Base-by-base conservation (phyloP, 2,329 filamentous ascomycete species). In the Passalora sequoiae region DNA sequence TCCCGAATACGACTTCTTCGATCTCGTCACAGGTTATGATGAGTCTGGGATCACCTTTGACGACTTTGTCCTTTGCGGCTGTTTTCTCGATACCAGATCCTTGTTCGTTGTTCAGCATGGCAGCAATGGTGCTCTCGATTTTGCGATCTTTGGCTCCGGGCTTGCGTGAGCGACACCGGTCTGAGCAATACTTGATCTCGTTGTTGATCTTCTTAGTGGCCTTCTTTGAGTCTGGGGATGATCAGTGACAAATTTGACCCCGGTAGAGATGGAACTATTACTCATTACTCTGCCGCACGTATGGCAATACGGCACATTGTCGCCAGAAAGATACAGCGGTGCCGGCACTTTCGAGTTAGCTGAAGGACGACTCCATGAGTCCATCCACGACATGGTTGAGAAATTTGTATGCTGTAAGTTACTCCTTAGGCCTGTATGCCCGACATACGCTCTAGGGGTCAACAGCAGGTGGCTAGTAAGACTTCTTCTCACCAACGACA, bases 271-370 rank as follows among this genome's bases (percentile, higher is more conserved):
- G n/a, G n/a, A n/a, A n/a, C n/a, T n/a, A n/a, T n/a, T 59, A 50
- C 72, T 69, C 28, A 79, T 78, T 2, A 77, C 69, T 29, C 77
- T 67, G 1, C 78, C 77, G 51, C 77, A 81, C 9, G 72, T 71
- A 47, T 72, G 71, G 51, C 76, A 80, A 57, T 80, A 80, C 1
- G 72, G 70, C 0, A 71, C 72, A 19, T 65, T 59, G 36, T 75
- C 73, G 2, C 67, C 58, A 1, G 66, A 66, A 19, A 80, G 65
- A 53, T 81, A 81, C 37, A 73, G 43, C n/a, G 53, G 53, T 13
- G 53, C 50, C 13, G 53, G 53, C 4, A 54, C 48, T 41, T 51
- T 56, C 20, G 46, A 50, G 24, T 56, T 56, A 37, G 50, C 50
- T 6, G 47, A 52, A 25, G 53, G 50, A 31, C 51, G 44, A 3